Base-by-base conservation (phyloP, 345 rosid species). In the Citrus maxima region DNA sequence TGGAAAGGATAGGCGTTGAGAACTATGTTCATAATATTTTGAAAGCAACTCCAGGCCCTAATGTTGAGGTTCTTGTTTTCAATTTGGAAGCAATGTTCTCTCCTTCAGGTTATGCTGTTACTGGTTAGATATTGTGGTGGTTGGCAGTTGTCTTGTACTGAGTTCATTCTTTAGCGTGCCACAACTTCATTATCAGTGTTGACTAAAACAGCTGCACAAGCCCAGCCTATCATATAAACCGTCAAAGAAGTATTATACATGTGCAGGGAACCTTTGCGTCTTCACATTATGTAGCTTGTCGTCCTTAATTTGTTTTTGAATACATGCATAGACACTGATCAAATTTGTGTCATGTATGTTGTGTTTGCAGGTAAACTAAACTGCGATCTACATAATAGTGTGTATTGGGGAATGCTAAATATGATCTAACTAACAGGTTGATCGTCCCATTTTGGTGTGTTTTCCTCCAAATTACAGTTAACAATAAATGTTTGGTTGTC, bases 281-380 rank as follows among this genome's bases (percentile, higher is more conserved):
- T 40, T 40, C 5, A 22, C 54, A 21, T 72, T 18, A 28, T 28
- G 61, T 66, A 35, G 27, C 49, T 7, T 35, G 37, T 46, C 49
- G 22, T 35, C 34, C 5, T 25, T 10, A 18, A 13, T 6, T 34
- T 32, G 49, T 5, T 24, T 58, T 58, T 35, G 21, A 58, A 2
- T 32, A 7, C 28, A 60, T 7, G 18, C 10, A 14, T 7, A 4
- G 32, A 51, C 24, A 21, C 38, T 51, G 27, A 72, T 32, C 7
- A 28, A 65, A 35, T 30, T 34, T 24, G 51, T 77, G 46, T 61
- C 5, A 18, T 60, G 38, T 28, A 0, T 78, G 21, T 24, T 62
- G 59, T 74, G 59, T 56, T 62, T 69, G 79, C 85, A 84, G 87
- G 86, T 79, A 65, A 40, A 67, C 70, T 18, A 73, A 78, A 80